Evolutionary conservation across 805 yeast species (phyloP).

Genomic region (Lachancea meyersii): DNA sequence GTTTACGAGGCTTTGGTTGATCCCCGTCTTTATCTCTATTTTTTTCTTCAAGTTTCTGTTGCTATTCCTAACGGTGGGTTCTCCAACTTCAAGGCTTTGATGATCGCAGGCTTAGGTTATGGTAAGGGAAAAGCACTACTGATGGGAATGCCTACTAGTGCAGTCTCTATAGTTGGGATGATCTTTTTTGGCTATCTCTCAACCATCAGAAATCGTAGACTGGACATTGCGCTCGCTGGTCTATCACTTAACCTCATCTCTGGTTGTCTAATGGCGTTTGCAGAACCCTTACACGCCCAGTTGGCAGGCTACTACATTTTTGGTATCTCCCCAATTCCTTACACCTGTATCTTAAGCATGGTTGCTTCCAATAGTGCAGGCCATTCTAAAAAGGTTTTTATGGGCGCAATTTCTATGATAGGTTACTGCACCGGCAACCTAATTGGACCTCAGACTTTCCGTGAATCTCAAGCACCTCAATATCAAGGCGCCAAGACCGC

Average conservation of each 20-base stretch:
- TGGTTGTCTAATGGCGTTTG: constrained; percentile 7
- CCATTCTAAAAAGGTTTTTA: constrained; percentile 59
- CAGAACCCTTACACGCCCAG: background rate
- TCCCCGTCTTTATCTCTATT: constrained; percentile 42
- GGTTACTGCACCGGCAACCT: constrained; percentile 66
- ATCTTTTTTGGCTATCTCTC: constrained; percentile 29
- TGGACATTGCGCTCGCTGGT: background rate
- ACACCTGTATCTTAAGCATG: constrained; percentile 15
- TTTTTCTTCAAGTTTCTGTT: constrained; percentile 36
- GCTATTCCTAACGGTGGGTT: constrained; percentile 52
- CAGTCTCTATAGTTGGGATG: constrained; percentile 33
- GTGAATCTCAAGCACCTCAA: constrained; percentile 47
- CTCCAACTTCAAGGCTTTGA: constrained; percentile 42
- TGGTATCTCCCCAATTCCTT: constrained; percentile 20
- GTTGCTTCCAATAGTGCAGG: constrained; percentile 54
- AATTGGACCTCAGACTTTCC: constrained; percentile 70
- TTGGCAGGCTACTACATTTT: constrained; percentile 7
- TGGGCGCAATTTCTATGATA: constrained; percentile 51
- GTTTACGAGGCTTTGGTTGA: constrained; percentile 47
- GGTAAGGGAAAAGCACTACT: constrained; percentile 32
- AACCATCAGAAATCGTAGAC: constrained; percentile 13
- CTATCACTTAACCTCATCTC: constrained; percentile 1
- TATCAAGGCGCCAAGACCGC: constrained; percentile 52
- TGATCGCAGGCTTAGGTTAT: constrained; percentile 33
- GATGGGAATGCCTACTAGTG: constrained; percentile 38